These are phyloP conservation scores for Eucalyptus erythrocorys DNA, from an alignment of 345 rosid genomes.

Conservation along the genomic window DNA sequence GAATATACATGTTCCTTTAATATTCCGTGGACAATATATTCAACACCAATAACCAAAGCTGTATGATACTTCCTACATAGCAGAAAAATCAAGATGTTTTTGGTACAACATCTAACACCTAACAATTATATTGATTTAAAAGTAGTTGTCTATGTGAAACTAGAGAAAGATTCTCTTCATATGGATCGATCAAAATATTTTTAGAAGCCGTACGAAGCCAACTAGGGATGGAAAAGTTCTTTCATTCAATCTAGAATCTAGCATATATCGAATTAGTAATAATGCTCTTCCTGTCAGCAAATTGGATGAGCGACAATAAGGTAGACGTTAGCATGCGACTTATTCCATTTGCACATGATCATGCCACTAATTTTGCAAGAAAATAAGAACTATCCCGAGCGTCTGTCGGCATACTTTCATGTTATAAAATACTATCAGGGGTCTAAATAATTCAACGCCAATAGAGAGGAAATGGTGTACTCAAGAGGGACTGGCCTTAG, in stretches of 20 bases:
- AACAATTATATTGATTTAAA: background rate
- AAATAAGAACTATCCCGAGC: background rate
- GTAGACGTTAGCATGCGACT: background rate
- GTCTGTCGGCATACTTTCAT: background rate
- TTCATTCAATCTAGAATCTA: background rate
- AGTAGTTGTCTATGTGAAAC: background rate
- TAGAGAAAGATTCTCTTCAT: background rate
- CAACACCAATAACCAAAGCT: background rate
- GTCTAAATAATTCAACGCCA: background rate
- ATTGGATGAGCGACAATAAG: background rate
- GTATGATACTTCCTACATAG: background rate
- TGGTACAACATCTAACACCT: background rate
- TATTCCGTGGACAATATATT: background rate
- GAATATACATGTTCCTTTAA: background rate
- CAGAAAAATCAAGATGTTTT: background rate
- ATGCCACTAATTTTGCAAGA: background rate
- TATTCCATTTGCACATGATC: background rate
- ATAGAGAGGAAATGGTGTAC: background rate
- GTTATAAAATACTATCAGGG: background rate
- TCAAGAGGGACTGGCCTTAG: background rate
- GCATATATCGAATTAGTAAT: background rate
- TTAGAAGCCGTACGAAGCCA: background rate
- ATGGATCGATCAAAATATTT: background rate
- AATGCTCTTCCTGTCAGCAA: background rate
- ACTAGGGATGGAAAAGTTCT: background rate